Evolutionary conservation across 495 filamentous ascomycete genomes (phyloP).

Genomic region (Penicillium goetzii): DNA sequence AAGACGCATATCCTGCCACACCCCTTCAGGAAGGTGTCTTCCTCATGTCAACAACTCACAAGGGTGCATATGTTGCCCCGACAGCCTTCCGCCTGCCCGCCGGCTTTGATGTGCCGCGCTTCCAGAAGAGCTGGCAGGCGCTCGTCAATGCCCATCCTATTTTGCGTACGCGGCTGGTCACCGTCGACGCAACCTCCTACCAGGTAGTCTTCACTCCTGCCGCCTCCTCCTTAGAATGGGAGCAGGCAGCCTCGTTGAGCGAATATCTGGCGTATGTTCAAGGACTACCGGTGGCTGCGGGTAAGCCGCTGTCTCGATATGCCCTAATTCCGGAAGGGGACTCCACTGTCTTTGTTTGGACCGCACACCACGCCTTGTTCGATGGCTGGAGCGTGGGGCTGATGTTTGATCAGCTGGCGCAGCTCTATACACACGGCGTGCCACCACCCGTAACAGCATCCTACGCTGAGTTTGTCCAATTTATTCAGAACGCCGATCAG

Average conservation of each 20-base stretch:
- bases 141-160: conserved; percentile 34
- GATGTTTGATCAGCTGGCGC: conserved; percentile 2
- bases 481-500: not conserved
- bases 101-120: not conserved
- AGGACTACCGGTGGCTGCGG: not conserved
- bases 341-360: conserved; percentile 33
- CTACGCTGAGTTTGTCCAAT: conserved; percentile 1
- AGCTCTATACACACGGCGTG: not conserved
- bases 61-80: not conserved
- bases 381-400: conserved; percentile 56
- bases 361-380: conserved; percentile 62
- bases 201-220: not conserved
- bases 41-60: not conserved
- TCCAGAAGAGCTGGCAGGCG: conserved; percentile 37
- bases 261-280: not conserved
- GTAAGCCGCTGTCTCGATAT: not conserved
- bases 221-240: not conserved
- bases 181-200: not conserved
- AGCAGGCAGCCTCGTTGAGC: not conserved
- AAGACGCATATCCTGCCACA: not conserved
- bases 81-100: not conserved
- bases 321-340: not conserved
- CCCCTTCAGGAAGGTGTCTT: conserved; percentile 6
- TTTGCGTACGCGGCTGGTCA: conserved; percentile 41
- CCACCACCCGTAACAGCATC: not conserved